Evolutionary conservation across 1,284 basidiomycete genomes (phyloP), one percentile per base, ranked within the genome.

Genomic region (Somion occarium): DNA sequence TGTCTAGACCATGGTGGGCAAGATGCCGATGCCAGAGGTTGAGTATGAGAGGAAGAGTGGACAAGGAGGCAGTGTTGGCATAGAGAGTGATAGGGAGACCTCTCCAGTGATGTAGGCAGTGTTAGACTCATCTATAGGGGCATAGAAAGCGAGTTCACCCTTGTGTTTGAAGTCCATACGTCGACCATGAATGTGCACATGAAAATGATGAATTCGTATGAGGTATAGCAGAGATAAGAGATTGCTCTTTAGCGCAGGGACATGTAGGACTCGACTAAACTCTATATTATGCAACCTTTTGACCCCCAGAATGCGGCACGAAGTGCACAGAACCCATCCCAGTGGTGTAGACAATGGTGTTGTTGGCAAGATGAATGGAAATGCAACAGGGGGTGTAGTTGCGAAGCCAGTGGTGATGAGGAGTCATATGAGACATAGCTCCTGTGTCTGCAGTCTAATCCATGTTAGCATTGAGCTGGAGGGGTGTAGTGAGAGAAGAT

Each of bases 371-470:
- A 11, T 51, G 24, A 25, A 70, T 60, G 20, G 65, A 57, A 20
- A 62, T 50, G 12, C 38, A 9, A 44, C 49, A 49, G 24, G 62
- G 59, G 2, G 42, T 50, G 53, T 70, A 69, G 49, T 56, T 60
- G 38, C 50, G 24, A 46, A 71, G 51, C 66, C 66, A 72, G 49
- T 64, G 58, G 38, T 50, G 51, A 56, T 70, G 64, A 3, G 65
- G 65, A 7, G 64, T 69, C 68, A 70, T 70, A 63, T 70, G 62
- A 61, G 63, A 64, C 55, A 65, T 66, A 55, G 68, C 64, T 44
- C 66, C 67, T 61, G 65, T 65, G 56, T 71, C 66, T 54, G 62
- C 57, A 60, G 58, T 64, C 65, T 64, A 69, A 47, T 61, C 5
- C 64, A 52, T 50, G 51, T 5, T 58, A 54, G 44, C 53, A 58